Conservation (phyloP, 192 early-diverging fungal genomes). For the Umbelopsis ramanniana region DNA sequence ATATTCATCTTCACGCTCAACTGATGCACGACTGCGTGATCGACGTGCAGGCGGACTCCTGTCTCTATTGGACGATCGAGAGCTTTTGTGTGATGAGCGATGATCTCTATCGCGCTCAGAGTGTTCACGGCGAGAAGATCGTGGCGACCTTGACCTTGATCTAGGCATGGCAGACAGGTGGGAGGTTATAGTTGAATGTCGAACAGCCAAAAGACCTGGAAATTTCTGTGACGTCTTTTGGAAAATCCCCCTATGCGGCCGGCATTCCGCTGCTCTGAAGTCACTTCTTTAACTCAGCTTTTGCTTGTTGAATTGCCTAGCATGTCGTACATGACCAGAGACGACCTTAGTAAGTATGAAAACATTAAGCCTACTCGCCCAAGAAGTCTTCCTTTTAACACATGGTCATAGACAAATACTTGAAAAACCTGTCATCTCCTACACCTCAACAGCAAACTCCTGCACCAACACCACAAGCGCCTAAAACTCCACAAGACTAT, state of each 20-base stretch:
- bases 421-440: constrained; percentile 5
- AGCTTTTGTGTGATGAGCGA: not conserved
- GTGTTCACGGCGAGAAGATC: not conserved
- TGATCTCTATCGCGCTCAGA: not conserved
- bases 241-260: not conserved
- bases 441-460: not conserved
- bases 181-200: not conserved
- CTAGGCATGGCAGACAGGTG: not conserved
- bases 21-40: constrained; percentile 8
- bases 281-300: no score
- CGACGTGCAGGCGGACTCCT: not conserved
- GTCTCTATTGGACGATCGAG: constrained; percentile 11
- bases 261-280: not conserved
- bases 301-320: not conserved
- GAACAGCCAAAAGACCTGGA: not conserved
- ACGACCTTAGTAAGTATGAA: constrained; percentile 12
- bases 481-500: no score
- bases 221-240: constrained; percentile 24
- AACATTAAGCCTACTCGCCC: not conserved
- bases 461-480: no score
- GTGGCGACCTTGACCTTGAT: not conserved
- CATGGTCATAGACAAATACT: not conserved
- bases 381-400: not conserved
- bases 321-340: constrained; percentile 21
- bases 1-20: constrained; percentile 3